phyloP scores from a whole-genome alignment of 305 asterid genomes.

The Solanum hybrid region DNA sequence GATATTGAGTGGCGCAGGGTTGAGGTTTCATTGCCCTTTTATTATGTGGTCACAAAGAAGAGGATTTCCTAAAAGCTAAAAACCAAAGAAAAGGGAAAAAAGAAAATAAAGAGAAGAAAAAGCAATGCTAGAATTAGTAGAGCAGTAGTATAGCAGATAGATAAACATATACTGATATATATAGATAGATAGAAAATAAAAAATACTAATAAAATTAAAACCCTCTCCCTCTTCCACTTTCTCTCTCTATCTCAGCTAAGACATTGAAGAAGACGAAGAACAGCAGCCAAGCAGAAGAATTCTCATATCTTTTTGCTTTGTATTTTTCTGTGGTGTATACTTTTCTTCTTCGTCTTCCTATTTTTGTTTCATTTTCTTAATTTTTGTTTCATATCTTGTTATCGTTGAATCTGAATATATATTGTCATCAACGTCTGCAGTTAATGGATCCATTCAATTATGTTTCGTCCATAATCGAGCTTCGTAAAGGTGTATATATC shows the following conservation, averaged over 20 bases:
- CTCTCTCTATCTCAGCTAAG: slow-evolving; percentile 8
- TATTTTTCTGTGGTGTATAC: not conserved
- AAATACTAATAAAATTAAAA: not conserved
- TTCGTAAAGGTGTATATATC: slow-evolving; percentile 38
- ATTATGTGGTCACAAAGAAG: slow-evolving; percentile 18
- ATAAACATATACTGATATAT: not conserved
- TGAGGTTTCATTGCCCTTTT: not conserved
- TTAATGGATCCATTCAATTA: slow-evolving; percentile 46
- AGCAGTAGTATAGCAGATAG: not conserved
- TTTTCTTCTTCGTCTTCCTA: not conserved
- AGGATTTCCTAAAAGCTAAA: slow-evolving; percentile 6
- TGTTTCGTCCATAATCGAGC: slow-evolving; percentile 41
- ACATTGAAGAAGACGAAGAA: slow-evolving; percentile 1
- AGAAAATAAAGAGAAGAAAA: not conserved
- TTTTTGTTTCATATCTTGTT: not conserved
- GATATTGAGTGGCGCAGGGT: slow-evolving; percentile 13
- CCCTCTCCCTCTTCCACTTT: not conserved
- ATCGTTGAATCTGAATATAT: not conserved
- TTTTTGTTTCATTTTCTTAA: not conserved
- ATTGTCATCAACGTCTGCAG: slow-evolving; percentile 7
- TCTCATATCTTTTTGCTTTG: not conserved
- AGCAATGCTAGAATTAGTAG: not conserved
- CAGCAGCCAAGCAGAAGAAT: slow-evolving; percentile 1
- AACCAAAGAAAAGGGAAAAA: slow-evolving; percentile 1
- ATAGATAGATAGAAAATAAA: no score